A percentile compares a stretch with the other conserved stretches of the same genome.
Evolutionary conservation across 148 eudicot species (phyloP).

Genomic region (Mesembryanthemum crystallinum): DNA sequence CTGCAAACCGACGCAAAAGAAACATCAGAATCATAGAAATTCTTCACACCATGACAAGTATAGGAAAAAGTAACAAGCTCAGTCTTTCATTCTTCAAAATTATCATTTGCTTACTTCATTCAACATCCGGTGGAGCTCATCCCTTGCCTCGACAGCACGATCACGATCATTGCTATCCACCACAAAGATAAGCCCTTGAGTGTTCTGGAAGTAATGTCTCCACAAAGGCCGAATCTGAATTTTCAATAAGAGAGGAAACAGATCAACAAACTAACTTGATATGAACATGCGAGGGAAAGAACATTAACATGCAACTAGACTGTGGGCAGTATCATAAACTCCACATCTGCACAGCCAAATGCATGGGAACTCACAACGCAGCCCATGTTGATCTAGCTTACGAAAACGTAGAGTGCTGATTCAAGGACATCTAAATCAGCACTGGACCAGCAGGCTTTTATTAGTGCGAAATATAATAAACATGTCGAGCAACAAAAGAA

Average conservation of each 20-base stretch:
- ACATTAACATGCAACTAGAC: background rate
- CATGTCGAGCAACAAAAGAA: too few species aligned
- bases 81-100: background rate
- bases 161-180: constrained; percentile 78
- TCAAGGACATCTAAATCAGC: constrained; percentile 28
- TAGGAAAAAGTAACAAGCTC: background rate
- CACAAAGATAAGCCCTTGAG: constrained; percentile 73
- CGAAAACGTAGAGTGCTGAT: constrained; percentile 37
- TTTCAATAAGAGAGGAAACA: background rate
- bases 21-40: background rate
- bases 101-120: constrained; percentile 42
- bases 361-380: constrained; percentile 22
- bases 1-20: constrained; percentile 24
- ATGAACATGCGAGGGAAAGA: background rate
- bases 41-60: background rate
- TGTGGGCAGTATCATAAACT: background rate
- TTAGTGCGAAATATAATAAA: background rate
- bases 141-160: constrained; percentile 66
- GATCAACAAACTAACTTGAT: background rate
- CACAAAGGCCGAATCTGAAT: constrained; percentile 64
- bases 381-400: constrained; percentile 30
- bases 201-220: constrained; percentile 78
- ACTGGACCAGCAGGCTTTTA: constrained; percentile 35
- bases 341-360: constrained; percentile 4
- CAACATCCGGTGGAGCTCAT: constrained; percentile 69